Percentiles rank a stretch among this genome's conserved stretches.
These are phyloP conservation scores for Nectriaceae sp. DNA, from an alignment of 2,329 filamentous ascomycete genomes.

Conservation along the genomic window DNA sequence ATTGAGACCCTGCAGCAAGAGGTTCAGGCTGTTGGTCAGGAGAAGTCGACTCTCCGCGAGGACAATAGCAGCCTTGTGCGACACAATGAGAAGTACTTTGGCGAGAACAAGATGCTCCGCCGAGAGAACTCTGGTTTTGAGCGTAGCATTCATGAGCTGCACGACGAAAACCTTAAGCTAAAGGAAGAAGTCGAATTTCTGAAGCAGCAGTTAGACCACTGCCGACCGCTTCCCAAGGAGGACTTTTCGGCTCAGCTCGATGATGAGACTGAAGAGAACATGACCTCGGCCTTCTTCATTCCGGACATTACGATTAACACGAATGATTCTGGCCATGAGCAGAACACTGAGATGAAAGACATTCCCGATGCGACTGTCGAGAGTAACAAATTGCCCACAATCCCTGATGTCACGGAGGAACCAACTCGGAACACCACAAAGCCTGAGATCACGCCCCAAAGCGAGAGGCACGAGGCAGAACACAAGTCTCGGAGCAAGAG, in stretches of 20 bases:
- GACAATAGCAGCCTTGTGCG: constrained; percentile 55
- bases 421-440: constrained; percentile 30
- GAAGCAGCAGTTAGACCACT: constrained; percentile 47
- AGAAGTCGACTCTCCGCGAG: constrained; percentile 48
- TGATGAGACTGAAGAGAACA: constrained; percentile 50
- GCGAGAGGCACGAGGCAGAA: constrained; percentile 25
- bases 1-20: constrained; percentile 42
- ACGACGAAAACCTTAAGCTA: constrained; percentile 48
- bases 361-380: constrained; percentile 36
- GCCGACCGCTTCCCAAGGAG: constrained; percentile 39
- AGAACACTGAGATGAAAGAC: constrained; percentile 36
- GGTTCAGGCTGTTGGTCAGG: constrained; percentile 40
- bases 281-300: constrained; percentile 61
- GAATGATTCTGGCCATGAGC: constrained; percentile 33
- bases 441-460: constrained; percentile 31
- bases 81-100: constrained; percentile 57
- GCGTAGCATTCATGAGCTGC: constrained; percentile 46
- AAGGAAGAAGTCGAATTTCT: constrained; percentile 49
- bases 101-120: constrained; percentile 51
- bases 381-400: constrained; percentile 30
- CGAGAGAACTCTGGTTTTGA: constrained; percentile 52
- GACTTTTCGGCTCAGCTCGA: constrained; percentile 38
- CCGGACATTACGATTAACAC: constrained; percentile 58
- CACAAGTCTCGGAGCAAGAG: constrained; percentile 30
- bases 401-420: constrained; percentile 31